Conservation (phyloP, 129 eudicot genomes). For the Tanacetum coccineum region DNA sequence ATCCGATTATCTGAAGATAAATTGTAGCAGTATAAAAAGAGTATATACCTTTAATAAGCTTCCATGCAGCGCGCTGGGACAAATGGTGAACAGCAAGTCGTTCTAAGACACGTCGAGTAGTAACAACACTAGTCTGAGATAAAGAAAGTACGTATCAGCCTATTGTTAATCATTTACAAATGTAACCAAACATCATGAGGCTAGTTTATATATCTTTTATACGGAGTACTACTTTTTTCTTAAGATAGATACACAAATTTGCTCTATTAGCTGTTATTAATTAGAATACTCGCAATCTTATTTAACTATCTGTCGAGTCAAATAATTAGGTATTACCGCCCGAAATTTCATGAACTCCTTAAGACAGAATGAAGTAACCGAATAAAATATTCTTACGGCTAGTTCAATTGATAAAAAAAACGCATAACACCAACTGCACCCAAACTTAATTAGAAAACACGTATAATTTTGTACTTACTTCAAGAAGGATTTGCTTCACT, state of each 20-base stretch:
- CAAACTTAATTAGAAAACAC: background rate
- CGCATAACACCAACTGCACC: background rate
- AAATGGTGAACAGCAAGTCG: slow-evolving; percentile 55
- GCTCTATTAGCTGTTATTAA: too few species aligned
- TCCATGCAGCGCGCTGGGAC: slow-evolving; percentile 73
- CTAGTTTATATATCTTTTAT: too few species aligned
- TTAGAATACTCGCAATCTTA: too few species aligned
- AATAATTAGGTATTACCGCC: too few species aligned
- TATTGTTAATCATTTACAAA: background rate
- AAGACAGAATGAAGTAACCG: too few species aligned
- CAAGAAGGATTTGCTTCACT: slow-evolving; percentile 64
- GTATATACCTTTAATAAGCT: slow-evolving; percentile 3
- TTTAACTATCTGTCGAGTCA: too few species aligned
- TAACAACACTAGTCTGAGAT: slow-evolving; percentile 57
- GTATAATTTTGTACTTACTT: slow-evolving; percentile 29
- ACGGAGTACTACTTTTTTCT: too few species aligned
- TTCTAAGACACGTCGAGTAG: slow-evolving; percentile 69
- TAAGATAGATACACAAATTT: too few species aligned
- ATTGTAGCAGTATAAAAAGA: background rate
- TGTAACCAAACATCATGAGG: too few species aligned
- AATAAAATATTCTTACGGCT: background rate
- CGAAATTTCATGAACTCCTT: background rate
- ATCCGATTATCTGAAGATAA: too few species aligned
- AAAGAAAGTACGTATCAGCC: background rate
- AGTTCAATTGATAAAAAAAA: background rate